Percentiles rank a stretch among this genome's conserved stretches.
These are phyloP conservation scores for Cotoneaster glaucophyllus DNA, from an alignment of 306 rosid genomes.

Conservation along the genomic window DNA sequence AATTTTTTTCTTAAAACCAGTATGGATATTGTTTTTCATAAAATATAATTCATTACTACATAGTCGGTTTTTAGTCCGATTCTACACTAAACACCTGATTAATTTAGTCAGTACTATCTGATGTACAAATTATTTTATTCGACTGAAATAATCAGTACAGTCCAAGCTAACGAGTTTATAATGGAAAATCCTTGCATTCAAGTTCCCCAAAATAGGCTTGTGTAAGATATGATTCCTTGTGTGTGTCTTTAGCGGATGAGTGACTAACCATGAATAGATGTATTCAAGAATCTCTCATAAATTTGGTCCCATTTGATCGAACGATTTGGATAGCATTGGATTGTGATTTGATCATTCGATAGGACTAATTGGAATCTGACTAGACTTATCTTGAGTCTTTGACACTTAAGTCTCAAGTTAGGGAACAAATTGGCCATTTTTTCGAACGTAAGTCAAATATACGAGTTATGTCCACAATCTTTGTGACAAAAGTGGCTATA, in stretches of 20 bases:
- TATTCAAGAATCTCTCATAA: too few species aligned
- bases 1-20: too few species aligned
- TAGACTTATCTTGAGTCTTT: background rate
- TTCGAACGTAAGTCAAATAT: background rate
- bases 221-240: background rate
- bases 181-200: too few species aligned
- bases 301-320: background rate
- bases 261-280: background rate
- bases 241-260: background rate
- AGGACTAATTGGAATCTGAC: background rate
- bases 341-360: background rate
- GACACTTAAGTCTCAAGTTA: background rate
- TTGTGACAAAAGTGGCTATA: background rate
- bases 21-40: too few species aligned
- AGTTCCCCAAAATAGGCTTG: too few species aligned
- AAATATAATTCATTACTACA: too few species aligned
- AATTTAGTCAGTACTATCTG: too few species aligned
- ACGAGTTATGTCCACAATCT: too few species aligned
- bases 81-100: too few species aligned
- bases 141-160: rapidly evolving
- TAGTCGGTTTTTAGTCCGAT: too few species aligned
- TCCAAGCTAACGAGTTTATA: rapidly evolving
- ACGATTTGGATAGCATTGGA: background rate
- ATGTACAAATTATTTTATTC: too few species aligned
- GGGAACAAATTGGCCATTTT: background rate